Percentiles rank a stretch among this genome's conserved stretches.
Evolutionary conservation across 768 basidiomycete genomes (phyloP).

Genomic region (Leccinellum albellum): DNA sequence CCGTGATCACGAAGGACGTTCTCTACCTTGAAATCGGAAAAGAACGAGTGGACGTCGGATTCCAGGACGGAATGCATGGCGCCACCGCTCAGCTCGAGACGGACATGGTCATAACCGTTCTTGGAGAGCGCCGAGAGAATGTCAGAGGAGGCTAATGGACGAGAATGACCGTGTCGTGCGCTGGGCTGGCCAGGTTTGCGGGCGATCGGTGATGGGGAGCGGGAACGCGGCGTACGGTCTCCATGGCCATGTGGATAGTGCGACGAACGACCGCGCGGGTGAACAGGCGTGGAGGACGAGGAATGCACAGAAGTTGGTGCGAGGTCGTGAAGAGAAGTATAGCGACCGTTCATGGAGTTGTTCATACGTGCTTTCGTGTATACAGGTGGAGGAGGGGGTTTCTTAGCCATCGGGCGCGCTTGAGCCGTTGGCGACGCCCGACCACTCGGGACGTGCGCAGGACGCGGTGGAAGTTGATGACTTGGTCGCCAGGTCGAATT

Average conservation of each 20-base stretch:
- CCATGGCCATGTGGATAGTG: conserved; percentile 14
- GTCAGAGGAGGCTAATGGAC: conserved; percentile 19
- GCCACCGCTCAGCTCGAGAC: conserved; percentile 47
- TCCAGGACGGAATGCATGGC: conserved; percentile 52
- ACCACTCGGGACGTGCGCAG: conserved; percentile 23
- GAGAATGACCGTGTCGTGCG: conserved; percentile 20
- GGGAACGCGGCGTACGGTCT: conserved; percentile 26
- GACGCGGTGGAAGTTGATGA: conserved; percentile 29
- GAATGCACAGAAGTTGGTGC: conserved; percentile 24
- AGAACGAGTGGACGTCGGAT: conserved; percentile 65
- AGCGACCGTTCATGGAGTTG: conserved; percentile 23
- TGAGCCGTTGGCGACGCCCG: conserved; percentile 27
- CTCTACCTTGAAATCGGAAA: conserved; percentile 68
- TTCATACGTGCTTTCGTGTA: conserved; percentile 28
- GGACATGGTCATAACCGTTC: conserved; percentile 67
- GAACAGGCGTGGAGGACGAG: conserved; percentile 35
- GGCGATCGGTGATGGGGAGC: conserved; percentile 41
- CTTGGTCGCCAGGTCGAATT: conserved; percentile 21
- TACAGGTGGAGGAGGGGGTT: conserved; percentile 17
- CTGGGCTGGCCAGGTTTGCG: conserved; percentile 36
- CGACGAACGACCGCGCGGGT: conserved; percentile 26
- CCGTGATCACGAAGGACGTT: conserved; percentile 65
- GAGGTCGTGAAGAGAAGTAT: conserved; percentile 18
- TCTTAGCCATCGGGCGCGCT: conserved; percentile 28
- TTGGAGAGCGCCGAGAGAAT: conserved; percentile 45